Percentiles rank a stretch among this genome's conserved stretches.
phyloP scores from a whole-genome alignment of 345 rosid species.

The Hibiscus tridactylites region DNA sequence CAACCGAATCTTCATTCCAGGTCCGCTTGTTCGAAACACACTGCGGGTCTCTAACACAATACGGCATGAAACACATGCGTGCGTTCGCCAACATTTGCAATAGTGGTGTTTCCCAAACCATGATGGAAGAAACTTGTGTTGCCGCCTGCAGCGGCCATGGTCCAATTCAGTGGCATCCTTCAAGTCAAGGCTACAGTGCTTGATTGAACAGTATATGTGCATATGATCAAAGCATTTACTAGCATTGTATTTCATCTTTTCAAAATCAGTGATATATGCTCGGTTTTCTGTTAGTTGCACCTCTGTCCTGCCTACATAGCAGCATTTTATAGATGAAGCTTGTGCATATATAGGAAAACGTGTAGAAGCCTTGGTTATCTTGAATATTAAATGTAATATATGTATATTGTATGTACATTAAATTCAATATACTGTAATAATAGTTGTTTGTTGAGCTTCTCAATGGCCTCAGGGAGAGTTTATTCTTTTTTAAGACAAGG shows the following conservation, averaged over 20 bases:
- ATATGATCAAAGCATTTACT: not conserved
- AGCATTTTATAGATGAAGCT: not conserved
- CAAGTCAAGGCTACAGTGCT: slow-evolving; percentile 61
- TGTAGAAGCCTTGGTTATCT: not conserved
- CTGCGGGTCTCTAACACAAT: slow-evolving; percentile 82
- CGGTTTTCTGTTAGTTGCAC: not conserved
- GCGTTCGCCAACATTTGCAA: slow-evolving; percentile 88
- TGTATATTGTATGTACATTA: not conserved
- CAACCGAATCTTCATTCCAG: slow-evolving; percentile 20
- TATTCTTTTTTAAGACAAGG: too few species aligned
- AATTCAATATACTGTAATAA: too few species aligned
- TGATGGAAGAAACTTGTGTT: slow-evolving; percentile 55
- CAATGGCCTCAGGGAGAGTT: too few species aligned
- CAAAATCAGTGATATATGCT: not conserved
- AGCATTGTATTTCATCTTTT: not conserved
- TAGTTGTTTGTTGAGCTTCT: too few species aligned
- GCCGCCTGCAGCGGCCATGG: slow-evolving; percentile 46
- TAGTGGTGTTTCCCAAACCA: slow-evolving; percentile 31
- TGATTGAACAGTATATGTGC: slow-evolving; percentile 16
- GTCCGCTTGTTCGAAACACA: slow-evolving; percentile 63
- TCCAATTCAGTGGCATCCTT: slow-evolving; percentile 34
- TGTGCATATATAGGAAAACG: not conserved
- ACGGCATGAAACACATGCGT: slow-evolving; percentile 96
- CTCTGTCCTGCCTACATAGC: not conserved
- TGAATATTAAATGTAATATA: not conserved